Evolutionary conservation across 352 stramenopile genomes (phyloP).

Genomic region (Aphanomyces invadans): DNA sequence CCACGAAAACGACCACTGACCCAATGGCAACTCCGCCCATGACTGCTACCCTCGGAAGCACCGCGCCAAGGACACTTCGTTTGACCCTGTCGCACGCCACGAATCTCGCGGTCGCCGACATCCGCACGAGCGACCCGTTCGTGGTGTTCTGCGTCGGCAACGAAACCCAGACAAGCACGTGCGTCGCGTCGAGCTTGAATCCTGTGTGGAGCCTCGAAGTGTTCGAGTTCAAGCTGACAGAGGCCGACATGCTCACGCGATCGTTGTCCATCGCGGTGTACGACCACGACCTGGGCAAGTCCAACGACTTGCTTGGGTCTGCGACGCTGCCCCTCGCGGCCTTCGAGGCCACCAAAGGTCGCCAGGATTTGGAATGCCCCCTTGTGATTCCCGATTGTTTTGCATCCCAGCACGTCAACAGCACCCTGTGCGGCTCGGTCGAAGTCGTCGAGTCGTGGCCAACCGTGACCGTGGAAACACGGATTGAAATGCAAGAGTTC

Average conservation of each 20-base stretch:
- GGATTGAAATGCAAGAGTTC: slow-evolving; percentile 67
- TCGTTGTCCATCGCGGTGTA: slow-evolving; percentile 50
- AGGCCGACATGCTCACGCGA: slow-evolving; percentile 31
- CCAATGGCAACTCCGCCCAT: too few species aligned
- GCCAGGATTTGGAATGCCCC: slow-evolving; percentile 42
- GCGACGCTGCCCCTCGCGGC: slow-evolving; percentile 34
- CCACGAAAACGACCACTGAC: too few species aligned
- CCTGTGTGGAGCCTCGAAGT: slow-evolving; percentile 61
- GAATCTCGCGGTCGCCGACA: too few species aligned
- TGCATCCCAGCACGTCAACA: slow-evolving; percentile 29
- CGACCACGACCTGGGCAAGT: slow-evolving; percentile 61
- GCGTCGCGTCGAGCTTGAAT: slow-evolving; percentile 40
- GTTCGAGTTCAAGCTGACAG: slow-evolving; percentile 58
- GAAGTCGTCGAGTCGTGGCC: slow-evolving; percentile 32
- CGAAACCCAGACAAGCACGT: slow-evolving; percentile 42
- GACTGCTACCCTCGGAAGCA: too few species aligned
- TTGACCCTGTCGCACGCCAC: too few species aligned
- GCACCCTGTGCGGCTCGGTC: slow-evolving; percentile 17
- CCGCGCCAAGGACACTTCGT: too few species aligned
- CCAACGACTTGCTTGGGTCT: slow-evolving; percentile 50
- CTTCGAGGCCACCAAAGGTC: slow-evolving; percentile 38
- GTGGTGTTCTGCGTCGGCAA: slow-evolving; percentile 50
- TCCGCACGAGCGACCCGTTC: slow-evolving; percentile 77
- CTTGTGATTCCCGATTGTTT: slow-evolving; percentile 42
- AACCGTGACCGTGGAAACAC: slow-evolving; percentile 43